Evolutionary conservation across 108 stramenopile genomes (phyloP).

Genomic region (Cyclostephanos invisitatus): DNA sequence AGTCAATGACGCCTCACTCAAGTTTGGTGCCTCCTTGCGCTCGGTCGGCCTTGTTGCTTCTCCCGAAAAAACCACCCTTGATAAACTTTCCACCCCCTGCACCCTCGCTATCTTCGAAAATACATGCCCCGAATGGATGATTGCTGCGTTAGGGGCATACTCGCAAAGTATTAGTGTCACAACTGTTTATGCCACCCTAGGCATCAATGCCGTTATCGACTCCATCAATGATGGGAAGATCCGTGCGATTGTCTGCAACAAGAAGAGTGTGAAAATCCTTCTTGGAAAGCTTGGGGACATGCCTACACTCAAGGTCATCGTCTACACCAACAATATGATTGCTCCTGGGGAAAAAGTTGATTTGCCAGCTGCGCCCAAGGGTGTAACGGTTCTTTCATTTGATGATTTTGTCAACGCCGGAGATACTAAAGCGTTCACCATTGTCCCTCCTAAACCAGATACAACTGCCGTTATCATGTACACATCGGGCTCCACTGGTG

Average conservation of each 20-base stretch:
- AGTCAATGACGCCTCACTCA: slow-evolving; percentile 64
- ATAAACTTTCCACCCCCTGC: slow-evolving; percentile 78
- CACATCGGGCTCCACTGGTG: slow-evolving; percentile 90
- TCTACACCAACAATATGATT: slow-evolving; percentile 84
- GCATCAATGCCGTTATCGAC: slow-evolving; percentile 89
- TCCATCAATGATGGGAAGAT: slow-evolving; percentile 81
- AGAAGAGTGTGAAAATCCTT: slow-evolving; percentile 65
- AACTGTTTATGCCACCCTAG: slow-evolving; percentile 91
- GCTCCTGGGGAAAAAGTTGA: slow-evolving; percentile 59
- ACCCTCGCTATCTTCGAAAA: slow-evolving; percentile 92
- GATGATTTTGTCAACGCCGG: slow-evolving; percentile 80
- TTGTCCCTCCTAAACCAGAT: slow-evolving; percentile 72
- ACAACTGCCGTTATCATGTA: slow-evolving; percentile 95
- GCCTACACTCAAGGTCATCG: slow-evolving; percentile 78
- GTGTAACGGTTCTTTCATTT: slow-evolving; percentile 66
- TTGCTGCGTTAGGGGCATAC: slow-evolving; percentile 79
- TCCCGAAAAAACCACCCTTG: slow-evolving; percentile 60
- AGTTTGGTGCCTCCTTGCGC: slow-evolving; percentile 85
- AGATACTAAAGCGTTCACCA: slow-evolving; percentile 67
- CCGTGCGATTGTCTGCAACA: slow-evolving; percentile 86
- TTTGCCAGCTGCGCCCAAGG: slow-evolving; percentile 51
- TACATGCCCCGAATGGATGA: slow-evolving; percentile 92
- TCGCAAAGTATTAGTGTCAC: slow-evolving; percentile 78
- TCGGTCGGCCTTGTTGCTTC: slow-evolving; percentile 65
- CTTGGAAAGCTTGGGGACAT: slow-evolving; percentile 58